Evolutionary conservation across 148 eudicot genomes (phyloP).

Genomic region (Nepenthes gracilis): DNA sequence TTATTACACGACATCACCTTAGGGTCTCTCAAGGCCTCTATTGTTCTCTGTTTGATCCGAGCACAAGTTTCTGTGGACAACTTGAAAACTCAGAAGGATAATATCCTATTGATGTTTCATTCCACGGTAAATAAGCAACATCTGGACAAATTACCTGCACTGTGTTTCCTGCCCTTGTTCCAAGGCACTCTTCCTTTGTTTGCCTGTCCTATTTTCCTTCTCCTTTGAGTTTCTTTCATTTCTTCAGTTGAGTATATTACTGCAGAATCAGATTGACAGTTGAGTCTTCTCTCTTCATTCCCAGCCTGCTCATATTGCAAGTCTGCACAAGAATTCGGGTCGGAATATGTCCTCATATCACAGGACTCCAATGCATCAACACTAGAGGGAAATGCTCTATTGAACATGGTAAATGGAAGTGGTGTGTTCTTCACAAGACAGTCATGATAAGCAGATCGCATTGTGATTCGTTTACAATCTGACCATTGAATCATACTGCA

Average conservation of each 20-base stretch:
- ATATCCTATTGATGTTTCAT: neutral
- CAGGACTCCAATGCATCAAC: neutral
- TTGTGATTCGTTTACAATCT: neutral
- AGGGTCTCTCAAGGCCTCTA: constrained; percentile 85
- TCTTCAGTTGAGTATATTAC: neutral
- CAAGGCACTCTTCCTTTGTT: neutral
- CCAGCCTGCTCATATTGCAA: neutral
- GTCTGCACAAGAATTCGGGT: neutral
- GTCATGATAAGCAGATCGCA: neutral
- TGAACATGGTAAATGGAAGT: neutral
- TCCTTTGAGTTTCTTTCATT: neutral
- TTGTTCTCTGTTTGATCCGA: constrained; percentile 59
- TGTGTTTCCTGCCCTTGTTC: neutral
- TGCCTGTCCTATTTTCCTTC: neutral
- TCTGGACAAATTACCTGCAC: neutral
- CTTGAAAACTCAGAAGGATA: neutral
- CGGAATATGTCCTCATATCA: neutral
- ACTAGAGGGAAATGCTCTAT: neutral
- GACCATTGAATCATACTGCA: neutral
- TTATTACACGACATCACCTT: constrained; percentile 99
- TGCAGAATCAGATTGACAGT: neutral
- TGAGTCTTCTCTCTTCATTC: neutral
- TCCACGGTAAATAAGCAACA: neutral
- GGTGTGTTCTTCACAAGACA: neutral
- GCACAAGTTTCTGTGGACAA: constrained; percentile 57